phyloP scores from a whole-genome alignment of 2,329 filamentous ascomycete species.

The Venturia aucupariae region DNA sequence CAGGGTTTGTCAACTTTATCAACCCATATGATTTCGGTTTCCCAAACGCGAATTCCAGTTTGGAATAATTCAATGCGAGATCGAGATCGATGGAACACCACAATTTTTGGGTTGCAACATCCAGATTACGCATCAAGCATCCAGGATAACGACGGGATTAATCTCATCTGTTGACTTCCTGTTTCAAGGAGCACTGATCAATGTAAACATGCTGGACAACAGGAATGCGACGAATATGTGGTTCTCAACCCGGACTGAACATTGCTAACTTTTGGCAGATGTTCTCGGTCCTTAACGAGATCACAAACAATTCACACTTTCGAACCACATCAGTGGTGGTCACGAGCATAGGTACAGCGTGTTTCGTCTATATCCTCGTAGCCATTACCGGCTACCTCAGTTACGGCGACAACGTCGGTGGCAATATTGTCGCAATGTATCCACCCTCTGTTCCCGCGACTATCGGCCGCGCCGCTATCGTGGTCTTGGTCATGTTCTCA shows the following conservation, averaged over 20 bases:
- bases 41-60: too few species aligned
- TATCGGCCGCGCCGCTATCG: constrained; percentile 89
- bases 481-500: constrained; percentile 91
- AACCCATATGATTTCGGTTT: too few species aligned
- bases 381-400: constrained; percentile 93
- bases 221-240: too few species aligned
- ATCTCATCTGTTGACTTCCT: too few species aligned
- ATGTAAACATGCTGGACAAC: too few species aligned
- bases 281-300: constrained; percentile 97
- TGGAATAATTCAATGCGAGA: too few species aligned
- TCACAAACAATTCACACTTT: constrained; percentile 70
- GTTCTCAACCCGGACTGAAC: neutral
- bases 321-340: constrained; percentile 71
- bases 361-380: constrained; percentile 77
- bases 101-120: too few species aligned
- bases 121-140: too few species aligned
- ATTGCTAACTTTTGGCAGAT: constrained; percentile 48
- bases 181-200: too few species aligned
- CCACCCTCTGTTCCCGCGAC: constrained; percentile 71
- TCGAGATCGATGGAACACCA: too few species aligned
- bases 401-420: constrained; percentile 79
- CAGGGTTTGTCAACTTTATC: too few species aligned
- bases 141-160: too few species aligned
- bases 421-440: constrained; percentile 93
- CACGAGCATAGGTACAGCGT: constrained; percentile 81